These are phyloP conservation scores for Apiospora pterosperma DNA, from an alignment of 2,329 filamentous ascomycete genomes.

Conservation along the genomic window DNA sequence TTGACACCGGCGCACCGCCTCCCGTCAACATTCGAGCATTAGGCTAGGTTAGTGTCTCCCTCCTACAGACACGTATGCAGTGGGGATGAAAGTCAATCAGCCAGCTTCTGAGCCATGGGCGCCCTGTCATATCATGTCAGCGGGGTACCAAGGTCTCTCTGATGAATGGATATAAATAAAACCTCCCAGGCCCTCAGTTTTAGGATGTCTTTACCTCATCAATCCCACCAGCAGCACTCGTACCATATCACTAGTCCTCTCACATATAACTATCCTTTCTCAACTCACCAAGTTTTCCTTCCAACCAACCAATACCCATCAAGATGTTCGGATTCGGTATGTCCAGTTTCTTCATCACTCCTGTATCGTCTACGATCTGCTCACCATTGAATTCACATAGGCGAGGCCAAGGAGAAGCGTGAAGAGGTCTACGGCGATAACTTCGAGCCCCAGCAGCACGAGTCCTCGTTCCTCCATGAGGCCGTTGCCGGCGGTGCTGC, in stretches of 20 bases:
- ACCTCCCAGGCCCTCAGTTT: background rate
- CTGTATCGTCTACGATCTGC: background rate
- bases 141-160: background rate
- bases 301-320: background rate
- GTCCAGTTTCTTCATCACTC: background rate
- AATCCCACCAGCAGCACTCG: background rate
- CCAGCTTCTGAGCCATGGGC: too few relatives aligned
- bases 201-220: background rate
- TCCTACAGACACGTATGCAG: background rate
- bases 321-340: slow-evolving; percentile 30
- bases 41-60: background rate
- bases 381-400: slow-evolving; percentile 21
- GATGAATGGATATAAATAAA: slow-evolving; percentile 2
- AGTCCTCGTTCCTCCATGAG: slow-evolving; percentile 69
- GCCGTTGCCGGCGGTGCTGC: slow-evolving; percentile 71
- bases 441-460: slow-evolving; percentile 35
- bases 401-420: slow-evolving; percentile 38
- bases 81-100: background rate
- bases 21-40: background rate
- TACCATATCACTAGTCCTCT: background rate
- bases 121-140: background rate
- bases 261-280: background rate
- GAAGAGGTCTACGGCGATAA: slow-evolving; percentile 39
- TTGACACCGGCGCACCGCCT: slow-evolving; percentile 1
- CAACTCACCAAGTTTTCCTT: background rate